A percentile compares a stretch with the other conserved stretches of the same genome.
These are phyloP conservation scores for Xylaria telfairii DNA, from an alignment of 495 filamentous ascomycete species.

Conservation along the genomic window DNA sequence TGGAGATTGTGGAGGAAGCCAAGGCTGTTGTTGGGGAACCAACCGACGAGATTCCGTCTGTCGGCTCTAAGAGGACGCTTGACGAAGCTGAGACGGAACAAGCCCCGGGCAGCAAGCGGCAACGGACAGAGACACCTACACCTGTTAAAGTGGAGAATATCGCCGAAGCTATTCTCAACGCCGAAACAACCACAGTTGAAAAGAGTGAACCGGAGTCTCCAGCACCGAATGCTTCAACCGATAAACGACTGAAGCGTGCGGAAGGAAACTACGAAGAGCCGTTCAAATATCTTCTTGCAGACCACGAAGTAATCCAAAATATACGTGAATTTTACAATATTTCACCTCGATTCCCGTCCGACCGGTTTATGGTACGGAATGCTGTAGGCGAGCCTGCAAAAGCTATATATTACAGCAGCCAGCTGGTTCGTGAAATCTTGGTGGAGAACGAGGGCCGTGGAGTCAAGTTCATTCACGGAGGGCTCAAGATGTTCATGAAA, in stretches of 20 bases:
- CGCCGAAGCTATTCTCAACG: constrained; percentile 26
- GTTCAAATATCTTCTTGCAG: constrained; percentile 81
- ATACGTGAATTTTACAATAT: constrained; percentile 85
- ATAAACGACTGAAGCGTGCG: constrained; percentile 34
- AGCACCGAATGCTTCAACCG: constrained; percentile 27
- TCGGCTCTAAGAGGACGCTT: constrained; percentile 41
- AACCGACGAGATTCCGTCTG: constrained; percentile 38
- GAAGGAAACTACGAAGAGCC: constrained; percentile 71
- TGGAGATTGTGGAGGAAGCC: constrained; percentile 43
- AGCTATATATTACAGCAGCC: constrained; percentile 93
- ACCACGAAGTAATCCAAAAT: constrained; percentile 73
- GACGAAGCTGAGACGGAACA: constrained; percentile 38
- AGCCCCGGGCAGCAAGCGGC: constrained; percentile 35
- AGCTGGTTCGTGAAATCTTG: constrained; percentile 83
- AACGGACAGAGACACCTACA: constrained; percentile 33
- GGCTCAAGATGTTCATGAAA: constrained; percentile 98
- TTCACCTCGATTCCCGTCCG: constrained; percentile 79
- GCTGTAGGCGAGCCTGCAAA: constrained; percentile 79
- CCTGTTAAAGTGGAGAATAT: constrained; percentile 27
- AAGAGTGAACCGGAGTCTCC: constrained; percentile 33
- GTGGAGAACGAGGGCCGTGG: constrained; percentile 81
- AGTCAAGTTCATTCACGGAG: constrained; percentile 94
- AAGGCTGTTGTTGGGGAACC: constrained; percentile 41
- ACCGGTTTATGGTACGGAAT: constrained; percentile 96
- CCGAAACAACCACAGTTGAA: constrained; percentile 23